phyloP scores from a whole-genome alignment of 768 basidiomycete genomes.

The Amanita thiersii region DNA sequence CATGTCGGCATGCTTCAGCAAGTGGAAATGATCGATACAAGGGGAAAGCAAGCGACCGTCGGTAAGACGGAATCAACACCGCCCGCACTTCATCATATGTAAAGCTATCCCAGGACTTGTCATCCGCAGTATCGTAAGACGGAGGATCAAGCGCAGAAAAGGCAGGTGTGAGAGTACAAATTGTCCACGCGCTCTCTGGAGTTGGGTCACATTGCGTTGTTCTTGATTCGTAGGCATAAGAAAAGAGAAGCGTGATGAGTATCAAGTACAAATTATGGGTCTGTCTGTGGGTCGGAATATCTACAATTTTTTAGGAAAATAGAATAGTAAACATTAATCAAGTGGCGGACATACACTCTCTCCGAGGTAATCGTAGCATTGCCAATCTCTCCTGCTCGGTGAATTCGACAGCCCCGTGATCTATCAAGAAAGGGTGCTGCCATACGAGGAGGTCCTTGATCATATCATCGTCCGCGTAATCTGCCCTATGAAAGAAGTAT shows the following conservation, averaged over 20 bases:
- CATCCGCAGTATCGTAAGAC: constrained; percentile 26
- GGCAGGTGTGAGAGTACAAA: constrained; percentile 60
- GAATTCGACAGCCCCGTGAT: constrained; percentile 36
- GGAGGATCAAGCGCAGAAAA: constrained; percentile 81
- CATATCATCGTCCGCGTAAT: constrained; percentile 69
- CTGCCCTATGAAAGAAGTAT: constrained; percentile 46
- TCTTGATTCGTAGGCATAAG: constrained; percentile 76
- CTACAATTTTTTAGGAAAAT: constrained; percentile 24
- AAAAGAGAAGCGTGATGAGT: constrained; percentile 63
- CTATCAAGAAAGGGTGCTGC: constrained; percentile 44
- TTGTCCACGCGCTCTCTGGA: constrained; percentile 84
- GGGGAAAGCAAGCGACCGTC: constrained; percentile 70
- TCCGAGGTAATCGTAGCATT: constrained; percentile 52
- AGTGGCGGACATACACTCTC: constrained; percentile 36
- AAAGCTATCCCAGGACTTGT: constrained; percentile 21
- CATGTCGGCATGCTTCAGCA: constrained; percentile 57
- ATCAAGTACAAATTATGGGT: constrained; percentile 60
- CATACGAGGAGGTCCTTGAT: constrained; percentile 66
- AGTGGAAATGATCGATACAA: constrained; percentile 73
- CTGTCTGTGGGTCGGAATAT: constrained; percentile 49
- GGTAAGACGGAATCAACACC: constrained; percentile 55
- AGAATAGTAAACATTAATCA: background rate
- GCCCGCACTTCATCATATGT: constrained; percentile 38
- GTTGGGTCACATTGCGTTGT: constrained; percentile 77
- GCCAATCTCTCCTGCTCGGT: constrained; percentile 64